Percentiles rank a stretch among this genome's conserved stretches.
Conservation (phyloP, 2,329 filamentous ascomycete genomes). For the Pseudogymnoascus sp. region DNA sequence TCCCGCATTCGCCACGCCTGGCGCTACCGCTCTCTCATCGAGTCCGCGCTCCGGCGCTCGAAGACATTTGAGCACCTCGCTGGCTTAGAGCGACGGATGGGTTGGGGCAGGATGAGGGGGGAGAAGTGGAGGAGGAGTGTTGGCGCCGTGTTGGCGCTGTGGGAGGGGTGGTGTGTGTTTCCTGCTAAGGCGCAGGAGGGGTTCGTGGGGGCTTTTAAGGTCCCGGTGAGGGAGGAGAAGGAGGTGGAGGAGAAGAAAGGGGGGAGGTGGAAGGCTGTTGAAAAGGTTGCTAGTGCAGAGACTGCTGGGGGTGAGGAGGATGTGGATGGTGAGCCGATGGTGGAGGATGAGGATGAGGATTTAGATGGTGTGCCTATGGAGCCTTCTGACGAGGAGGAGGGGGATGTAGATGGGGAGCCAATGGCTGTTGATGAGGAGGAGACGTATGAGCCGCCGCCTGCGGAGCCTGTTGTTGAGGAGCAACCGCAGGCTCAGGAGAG, state of each 20-base stretch:
- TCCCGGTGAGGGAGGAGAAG: slow-evolving; percentile 21
- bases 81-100: slow-evolving; percentile 49
- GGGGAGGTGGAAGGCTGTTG: slow-evolving; percentile 30
- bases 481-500: background rate
- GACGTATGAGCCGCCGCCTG: slow-evolving; percentile 22
- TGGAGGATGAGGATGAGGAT: slow-evolving; percentile 22
- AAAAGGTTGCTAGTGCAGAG: slow-evolving; percentile 29
- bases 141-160: slow-evolving; percentile 45
- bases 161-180: slow-evolving; percentile 65
- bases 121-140: slow-evolving; percentile 59
- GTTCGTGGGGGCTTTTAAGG: slow-evolving; percentile 55
- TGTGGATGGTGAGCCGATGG: slow-evolving; percentile 32
- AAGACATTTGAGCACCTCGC: slow-evolving; percentile 57
- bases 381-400: slow-evolving; percentile 36
- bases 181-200: slow-evolving; percentile 63
- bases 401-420: slow-evolving; percentile 31
- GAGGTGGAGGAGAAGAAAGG: slow-evolving; percentile 36
- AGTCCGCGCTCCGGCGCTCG: slow-evolving; percentile 47
- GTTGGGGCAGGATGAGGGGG: slow-evolving; percentile 58
- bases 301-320: slow-evolving; percentile 31
- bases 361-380: slow-evolving; percentile 38
- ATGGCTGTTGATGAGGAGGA: slow-evolving; percentile 41
- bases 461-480: slow-evolving; percentile 12
- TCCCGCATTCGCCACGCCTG: slow-evolving; percentile 58
- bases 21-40: slow-evolving; percentile 60